Conservation (phyloP, 1,284 basidiomycete species). For the Fistulinella cinereoalba region DNA sequence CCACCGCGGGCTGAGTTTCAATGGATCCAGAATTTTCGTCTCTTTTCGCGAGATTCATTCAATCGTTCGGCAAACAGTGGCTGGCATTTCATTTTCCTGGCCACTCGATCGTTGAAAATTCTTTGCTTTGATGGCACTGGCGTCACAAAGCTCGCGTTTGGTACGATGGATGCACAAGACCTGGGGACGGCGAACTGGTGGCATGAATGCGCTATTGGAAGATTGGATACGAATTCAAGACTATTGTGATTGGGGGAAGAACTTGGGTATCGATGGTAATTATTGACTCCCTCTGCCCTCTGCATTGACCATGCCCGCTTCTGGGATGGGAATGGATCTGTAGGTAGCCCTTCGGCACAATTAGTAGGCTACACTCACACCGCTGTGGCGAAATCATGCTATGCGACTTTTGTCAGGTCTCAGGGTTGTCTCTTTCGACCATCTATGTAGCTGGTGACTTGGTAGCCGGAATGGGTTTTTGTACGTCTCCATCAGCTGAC, state of each 20-base stretch:
- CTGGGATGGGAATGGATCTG: conserved; percentile 51
- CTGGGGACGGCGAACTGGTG: conserved; percentile 35
- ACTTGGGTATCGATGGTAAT: conserved; percentile 34
- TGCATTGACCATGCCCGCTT: conserved; percentile 5
- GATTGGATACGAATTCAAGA: conserved; percentile 34
- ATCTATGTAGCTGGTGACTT: conserved; percentile 10
- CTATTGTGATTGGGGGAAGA: conserved; percentile 38
- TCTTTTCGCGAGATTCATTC: conserved; percentile 27
- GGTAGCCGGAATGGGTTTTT: fast-evolving
- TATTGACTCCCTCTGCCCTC: background rate
- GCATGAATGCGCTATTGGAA: conserved; percentile 11
- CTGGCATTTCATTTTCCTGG: conserved; percentile 39
- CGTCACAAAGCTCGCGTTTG: conserved; percentile 36
- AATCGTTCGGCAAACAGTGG: conserved; percentile 20
- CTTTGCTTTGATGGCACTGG: conserved; percentile 47
- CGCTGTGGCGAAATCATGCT: conserved; percentile 50
- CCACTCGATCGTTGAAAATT: conserved; percentile 38
- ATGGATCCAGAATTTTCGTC: conserved; percentile 45
- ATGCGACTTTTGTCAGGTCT: conserved; percentile 45
- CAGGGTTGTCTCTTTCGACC: conserved; percentile 34
- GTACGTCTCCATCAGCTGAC: conserved; percentile 4
- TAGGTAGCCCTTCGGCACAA: conserved; percentile 24
- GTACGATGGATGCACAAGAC: conserved; percentile 44
- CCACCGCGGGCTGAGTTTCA: conserved; percentile 39
- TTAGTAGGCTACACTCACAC: background rate